phyloP scores from a whole-genome alignment of 305 asterid genomes.

The Andrographis paniculata region DNA sequence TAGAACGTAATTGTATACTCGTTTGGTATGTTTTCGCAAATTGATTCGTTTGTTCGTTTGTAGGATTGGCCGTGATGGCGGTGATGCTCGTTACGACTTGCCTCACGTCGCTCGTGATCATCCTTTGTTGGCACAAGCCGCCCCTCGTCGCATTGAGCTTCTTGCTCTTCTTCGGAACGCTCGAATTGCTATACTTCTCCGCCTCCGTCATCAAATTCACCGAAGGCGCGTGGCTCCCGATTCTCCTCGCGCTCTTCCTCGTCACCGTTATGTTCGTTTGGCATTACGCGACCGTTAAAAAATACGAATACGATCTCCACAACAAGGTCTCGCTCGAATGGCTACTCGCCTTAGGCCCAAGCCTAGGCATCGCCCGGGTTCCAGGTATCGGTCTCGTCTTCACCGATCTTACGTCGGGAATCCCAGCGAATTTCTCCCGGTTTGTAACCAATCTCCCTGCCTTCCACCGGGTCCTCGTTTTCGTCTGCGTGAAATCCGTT shows the following conservation, averaged over 20 bases:
- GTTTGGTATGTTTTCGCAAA: too few relatives aligned
- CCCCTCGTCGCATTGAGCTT: constrained; percentile 69
- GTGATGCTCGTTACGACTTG: constrained; percentile 98
- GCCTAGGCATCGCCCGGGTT: constrained; percentile 88
- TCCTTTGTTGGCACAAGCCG: constrained; percentile 92
- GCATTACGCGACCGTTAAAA: constrained; percentile 84
- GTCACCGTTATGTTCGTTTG: constrained; percentile 89
- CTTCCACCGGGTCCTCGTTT: constrained; percentile 79
- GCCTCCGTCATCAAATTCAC: constrained; percentile 86
- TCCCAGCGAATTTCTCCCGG: constrained; percentile 91
- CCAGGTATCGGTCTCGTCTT: constrained; percentile 91
- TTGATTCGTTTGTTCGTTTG: too few relatives aligned
- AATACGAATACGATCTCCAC: constrained; percentile 85
- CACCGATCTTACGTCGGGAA: constrained; percentile 89
- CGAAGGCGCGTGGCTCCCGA: constrained; percentile 99
- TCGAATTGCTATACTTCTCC: constrained; percentile 81
- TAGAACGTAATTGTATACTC: too few relatives aligned
- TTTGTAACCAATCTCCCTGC: constrained; percentile 96
- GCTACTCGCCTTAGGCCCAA: constrained; percentile 88
- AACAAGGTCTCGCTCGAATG: constrained; percentile 90
- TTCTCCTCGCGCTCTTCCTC: constrained; percentile 88
- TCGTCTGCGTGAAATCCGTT: constrained; percentile 80
- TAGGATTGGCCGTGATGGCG: constrained; percentile 94
- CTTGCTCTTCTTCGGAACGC: constrained; percentile 76
- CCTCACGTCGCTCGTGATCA: constrained; percentile 84